Base-by-base conservation (phyloP, 2,329 filamentous ascomycete genomes). In the Podosphaera leucotricha region DNA sequence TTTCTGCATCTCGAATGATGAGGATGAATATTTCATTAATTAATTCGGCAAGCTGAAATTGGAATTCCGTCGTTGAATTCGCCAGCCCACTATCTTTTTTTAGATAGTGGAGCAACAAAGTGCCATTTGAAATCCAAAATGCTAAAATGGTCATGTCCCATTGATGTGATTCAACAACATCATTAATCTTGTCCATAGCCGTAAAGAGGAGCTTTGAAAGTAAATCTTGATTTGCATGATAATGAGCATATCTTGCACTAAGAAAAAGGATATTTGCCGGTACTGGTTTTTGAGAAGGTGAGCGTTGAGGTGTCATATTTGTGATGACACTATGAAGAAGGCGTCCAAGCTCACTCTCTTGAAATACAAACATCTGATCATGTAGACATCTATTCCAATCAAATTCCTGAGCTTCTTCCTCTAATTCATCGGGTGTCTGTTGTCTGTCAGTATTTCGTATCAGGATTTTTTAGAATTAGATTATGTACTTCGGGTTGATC, bases 111-210 rank as follows among this genome's bases (percentile, higher is more conserved):
- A 95, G 66, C n/a, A 98, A 65, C 35, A 98, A 64, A 0, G 90
- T 98, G 7, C 84, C 85, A 59, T 98, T 98, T 1, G 90, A 95
- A 55, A 94, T 85, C 90, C 90, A 98, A 58, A 98, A 98, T 2
- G 90, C 90, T 33, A 98, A 66, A 52, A 98, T 93, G 0, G 90
- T 98, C 90, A 98, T 98, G 58, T 98, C 90, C 90, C 90, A 95
- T 58, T 98, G 90, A 56, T 87, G 77, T 48, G 73, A 73, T 61
- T 95, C 90, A n/a, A 98, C 85, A 24, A 94, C 84, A 47, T 85
- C 79, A 57, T 95, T 95, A 54, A 98, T 95, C 61, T 87, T 90
- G 56, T 92, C 84, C 71, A 92, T 92, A 33, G 90, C 84, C 30
- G 80, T 78, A 21, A 81, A 69, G 15, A 98, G 71, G 21, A 95